Base-by-base conservation (phyloP, 2,329 filamentous ascomycete species). In the Sclerotinia trifoliorum region DNA sequence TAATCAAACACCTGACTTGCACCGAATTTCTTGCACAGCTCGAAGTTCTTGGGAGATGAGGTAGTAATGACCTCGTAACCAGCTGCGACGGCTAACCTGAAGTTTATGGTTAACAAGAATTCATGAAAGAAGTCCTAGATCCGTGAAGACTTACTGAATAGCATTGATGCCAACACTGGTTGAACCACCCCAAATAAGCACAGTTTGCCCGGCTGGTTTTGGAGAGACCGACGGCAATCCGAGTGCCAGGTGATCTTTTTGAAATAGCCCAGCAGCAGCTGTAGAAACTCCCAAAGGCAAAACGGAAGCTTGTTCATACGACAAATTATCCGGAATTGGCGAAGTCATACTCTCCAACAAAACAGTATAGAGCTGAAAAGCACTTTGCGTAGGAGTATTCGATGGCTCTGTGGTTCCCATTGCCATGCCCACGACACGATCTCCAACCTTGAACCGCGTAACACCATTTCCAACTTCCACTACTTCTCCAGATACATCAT, bases 401-500 rank as follows among this genome's bases (percentile, higher is more conserved):
- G 68, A 82, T 77, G 15, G 80, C 15, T 58, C 42, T 1, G 57
- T 55, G 8, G 42, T 24, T 39, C 66, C 66, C 8, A 58, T 66
- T n/a, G 74, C 71, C 11, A 72, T 68, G 24, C 74, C 75, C 66
- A 82, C 75, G 66, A 88, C 83, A 55, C 81, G 80, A 78, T 87
- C 84, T 68, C 86, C 85, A 63, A 80, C 77, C 74, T 82, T 80
- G 78, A 84, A 84, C 48, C 79, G 78, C 15, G 67, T 68, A 56
- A 72, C 68, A 3, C 46, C 60, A 69, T 80, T 74, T 42, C 85
- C 85, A 32, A 86, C 80, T 44, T 82, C 81, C 49, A 85, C 72
- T 56, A 87, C 80, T 68, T 81, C 82, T 52, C 86, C 85, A 4
- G 86, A 82, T 46, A 84, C 83, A 71, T 88, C 85, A 11, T 83